Percentiles rank a stretch among this genome's conserved stretches.
Evolutionary conservation across 768 basidiomycete genomes (phyloP).

Genomic region (Fibroporia radiculosa): DNA sequence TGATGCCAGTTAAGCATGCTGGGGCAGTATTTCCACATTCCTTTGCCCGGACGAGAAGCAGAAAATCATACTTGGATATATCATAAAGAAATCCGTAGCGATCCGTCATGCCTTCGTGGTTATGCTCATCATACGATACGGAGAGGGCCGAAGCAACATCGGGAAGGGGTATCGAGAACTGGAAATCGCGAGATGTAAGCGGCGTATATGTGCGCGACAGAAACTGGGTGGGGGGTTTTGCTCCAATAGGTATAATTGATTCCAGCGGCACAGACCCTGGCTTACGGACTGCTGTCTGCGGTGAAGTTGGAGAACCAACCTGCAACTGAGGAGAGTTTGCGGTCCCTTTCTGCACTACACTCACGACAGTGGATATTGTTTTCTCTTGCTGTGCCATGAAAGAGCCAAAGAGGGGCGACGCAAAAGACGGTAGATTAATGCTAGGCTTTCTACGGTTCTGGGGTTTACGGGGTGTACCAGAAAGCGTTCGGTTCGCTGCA

Average conservation of each 20-base stretch:
- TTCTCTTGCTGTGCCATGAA: conserved; percentile 47
- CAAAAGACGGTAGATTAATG: conserved; percentile 26
- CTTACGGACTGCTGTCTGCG: conserved; percentile 19
- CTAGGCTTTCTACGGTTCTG: conserved; percentile 14
- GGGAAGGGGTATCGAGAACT: conserved; percentile 57
- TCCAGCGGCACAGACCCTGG: conserved; percentile 58
- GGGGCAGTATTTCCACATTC: conserved; percentile 72
- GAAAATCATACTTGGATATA: conserved; percentile 70
- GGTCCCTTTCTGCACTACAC: conserved; percentile 15
- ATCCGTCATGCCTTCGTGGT: conserved; percentile 63
- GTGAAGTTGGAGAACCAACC: conserved; percentile 9
- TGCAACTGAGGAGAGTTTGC: conserved; percentile 6
- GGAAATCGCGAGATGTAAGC: conserved; percentile 67
- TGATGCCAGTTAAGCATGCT: conserved; percentile 80
- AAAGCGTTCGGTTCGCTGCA: conserved; percentile 20
- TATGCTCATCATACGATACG: conserved; percentile 42
- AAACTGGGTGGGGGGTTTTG: conserved; percentile 82
- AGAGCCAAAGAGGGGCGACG: conserved; percentile 54
- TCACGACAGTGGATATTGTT: conserved; percentile 26
- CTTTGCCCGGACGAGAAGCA: conserved; percentile 65
- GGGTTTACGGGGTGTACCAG: conserved; percentile 32
- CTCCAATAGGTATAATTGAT: conserved; percentile 71
- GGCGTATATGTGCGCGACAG: conserved; percentile 69
- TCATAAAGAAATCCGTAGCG: conserved; percentile 91
- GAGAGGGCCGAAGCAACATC: conserved; percentile 50